Base-by-base conservation (phyloP, 331 rosid genomes). In the Rhamnella rubrinervis region DNA sequence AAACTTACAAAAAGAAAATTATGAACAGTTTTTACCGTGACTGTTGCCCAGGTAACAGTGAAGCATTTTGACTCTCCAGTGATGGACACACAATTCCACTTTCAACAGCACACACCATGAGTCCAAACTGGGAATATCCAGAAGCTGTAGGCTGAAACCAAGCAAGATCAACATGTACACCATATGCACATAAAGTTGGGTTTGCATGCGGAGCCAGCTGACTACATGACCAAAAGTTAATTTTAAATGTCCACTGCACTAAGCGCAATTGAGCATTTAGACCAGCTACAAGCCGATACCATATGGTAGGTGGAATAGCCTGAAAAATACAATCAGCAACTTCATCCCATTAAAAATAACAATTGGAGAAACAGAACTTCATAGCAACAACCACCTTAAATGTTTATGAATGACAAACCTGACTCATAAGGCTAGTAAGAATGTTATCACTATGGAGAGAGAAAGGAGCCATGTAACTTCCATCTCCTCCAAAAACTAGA, bases 251-350 rank as follows among this genome's bases (percentile, higher is more conserved):
- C 97, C 99, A 46, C 77, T 85, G 81, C 70, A 87, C 92, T 65
- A 95, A 61, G 78, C 96, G 96, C 23, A 95, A 73, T 75, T 91
- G 99, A 73, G 99, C 97, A 66, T 95, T 95, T 52, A 95, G 86
- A 77, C 99, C 97, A 68, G 99, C 96, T 73, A 91, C 97, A 67
- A 95, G 86, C 52, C 99, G 97, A 76, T 89, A 91, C 99, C 99
- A 95, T 68, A 85, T 86, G 52, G 99, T 95, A 49, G 99, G 87
- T 51, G 97, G 97, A 72, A 91, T 78, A 40, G 88, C 80, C 99
- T 95, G 80, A 59, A 71, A 49, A 64, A 37, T 55, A 66, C 50
- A 63, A 50, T 82, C 66, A 74, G 16, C 16, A 74, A 41, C 62
- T 21, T 18, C 51, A 56, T 44, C 26, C 63, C 17, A 65, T 58